Base-by-base conservation (phyloP, 768 basidiomycete genomes). In the Suillus decipiens region DNA sequence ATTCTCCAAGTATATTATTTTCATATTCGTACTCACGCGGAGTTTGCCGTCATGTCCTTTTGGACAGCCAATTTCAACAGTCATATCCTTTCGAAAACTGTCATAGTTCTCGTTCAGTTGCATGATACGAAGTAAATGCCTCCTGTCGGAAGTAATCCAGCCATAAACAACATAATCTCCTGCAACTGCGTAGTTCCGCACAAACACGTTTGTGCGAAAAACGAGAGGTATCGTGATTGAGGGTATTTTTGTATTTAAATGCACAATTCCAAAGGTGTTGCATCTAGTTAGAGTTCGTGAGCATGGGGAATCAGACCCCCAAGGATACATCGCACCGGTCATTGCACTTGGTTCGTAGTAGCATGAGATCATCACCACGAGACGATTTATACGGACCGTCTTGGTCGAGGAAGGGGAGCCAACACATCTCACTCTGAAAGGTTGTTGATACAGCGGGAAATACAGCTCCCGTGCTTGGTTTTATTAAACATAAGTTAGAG, bases 341-440 rank as follows among this genome's bases (percentile, higher is more conserved):
- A 61, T 74, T 70, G 45, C 65, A 56, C 41, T 66, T 70, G 7
- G 73, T 75, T 55, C 69, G 70, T 60, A 74, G 45, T 47, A 74
- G 64, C 42, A 74, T 53, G 33, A 74, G 67, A 47, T 75, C 28
- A 42, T 74, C 74, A 9, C 73, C 73, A 12, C 69, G 72, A 3
- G 73, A 74, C 2, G 73, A 74, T 34, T 71, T 75, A 55, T 75
- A 75, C 2, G 73, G 73, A 28, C 69, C 69, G 19, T 67, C 74
- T 53, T 67, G 61, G 42, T 51, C 48, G 24, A 61, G 54, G 19
- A 62, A 57, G 22, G 71, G 59, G 56, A 70, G 41, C 73, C 72
- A 73, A 64, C 72, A 73, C 67, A 67, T 63, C 51, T 73, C 72
- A 50, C 72, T 73, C 59, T 75, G 73, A 9, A 75, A 53, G 19